Evolutionary conservation across 2,329 filamentous ascomycete species (phyloP).

Genomic region (Clarireedia homoeocarpa): DNA sequence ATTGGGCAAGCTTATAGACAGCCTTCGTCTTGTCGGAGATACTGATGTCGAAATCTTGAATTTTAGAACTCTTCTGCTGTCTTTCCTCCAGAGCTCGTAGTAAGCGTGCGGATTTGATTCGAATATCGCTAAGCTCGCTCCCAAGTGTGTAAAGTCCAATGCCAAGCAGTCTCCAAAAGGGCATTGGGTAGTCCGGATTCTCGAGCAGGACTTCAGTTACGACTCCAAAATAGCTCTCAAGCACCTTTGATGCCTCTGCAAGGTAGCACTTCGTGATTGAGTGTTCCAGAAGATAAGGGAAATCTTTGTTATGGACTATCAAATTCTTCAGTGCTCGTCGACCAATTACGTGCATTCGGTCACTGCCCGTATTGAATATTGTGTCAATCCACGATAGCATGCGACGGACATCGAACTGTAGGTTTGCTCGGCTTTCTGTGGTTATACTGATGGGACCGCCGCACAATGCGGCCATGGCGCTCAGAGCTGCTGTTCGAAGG

Average conservation of each 20-base stretch:
- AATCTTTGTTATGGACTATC: slow-evolving; percentile 82
- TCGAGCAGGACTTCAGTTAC: slow-evolving; percentile 82
- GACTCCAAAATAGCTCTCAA: slow-evolving; percentile 93
- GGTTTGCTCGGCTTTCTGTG: slow-evolving; percentile 76
- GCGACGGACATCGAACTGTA: slow-evolving; percentile 85
- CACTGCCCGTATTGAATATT: slow-evolving; percentile 87
- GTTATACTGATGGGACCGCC: slow-evolving; percentile 78
- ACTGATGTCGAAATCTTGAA: slow-evolving; percentile 96
- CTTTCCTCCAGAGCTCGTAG: slow-evolving; percentile 76
- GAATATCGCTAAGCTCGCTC: slow-evolving; percentile 80
- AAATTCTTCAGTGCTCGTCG: slow-evolving; percentile 82
- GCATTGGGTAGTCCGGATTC: slow-evolving; percentile 70
- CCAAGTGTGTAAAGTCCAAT: slow-evolving; percentile 88
- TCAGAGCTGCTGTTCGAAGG: slow-evolving; percentile 79
- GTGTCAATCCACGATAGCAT: slow-evolving; percentile 94
- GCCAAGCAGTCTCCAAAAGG: slow-evolving; percentile 86
- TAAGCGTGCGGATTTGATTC: slow-evolving; percentile 78
- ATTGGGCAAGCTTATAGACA: slow-evolving; percentile 95
- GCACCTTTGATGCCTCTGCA: slow-evolving; percentile 69
- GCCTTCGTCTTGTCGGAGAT: slow-evolving; percentile 98
- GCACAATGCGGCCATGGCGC: slow-evolving; percentile 91
- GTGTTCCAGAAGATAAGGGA: slow-evolving; percentile 76
- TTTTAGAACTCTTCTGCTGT: slow-evolving; percentile 77
- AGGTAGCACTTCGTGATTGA: slow-evolving; percentile 89
- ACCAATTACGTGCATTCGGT: slow-evolving; percentile 86